These are phyloP conservation scores for Suillus fuscotomentosus DNA, from an alignment of 768 basidiomycete species.

Conservation along the genomic window DNA sequence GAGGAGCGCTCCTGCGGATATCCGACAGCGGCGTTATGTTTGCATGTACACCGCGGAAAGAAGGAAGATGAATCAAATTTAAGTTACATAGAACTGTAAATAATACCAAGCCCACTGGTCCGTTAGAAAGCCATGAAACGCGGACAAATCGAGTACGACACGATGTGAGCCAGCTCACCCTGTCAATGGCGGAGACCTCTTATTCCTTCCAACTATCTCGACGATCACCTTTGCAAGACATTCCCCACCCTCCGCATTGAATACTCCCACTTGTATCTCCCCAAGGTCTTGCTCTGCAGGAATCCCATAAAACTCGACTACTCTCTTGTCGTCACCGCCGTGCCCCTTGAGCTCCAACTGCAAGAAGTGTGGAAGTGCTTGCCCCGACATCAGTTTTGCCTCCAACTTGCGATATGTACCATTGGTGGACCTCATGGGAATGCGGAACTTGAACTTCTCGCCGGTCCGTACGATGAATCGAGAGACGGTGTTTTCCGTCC, in stretches of 20 bases:
- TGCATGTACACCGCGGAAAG: neutral
- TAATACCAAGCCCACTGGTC: conserved; percentile 18
- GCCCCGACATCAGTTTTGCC: conserved; percentile 50
- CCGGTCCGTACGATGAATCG: conserved; percentile 54
- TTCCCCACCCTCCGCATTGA: conserved; percentile 43
- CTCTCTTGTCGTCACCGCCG: conserved; percentile 39
- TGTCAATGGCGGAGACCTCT: conserved; percentile 22
- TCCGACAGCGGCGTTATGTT: neutral
- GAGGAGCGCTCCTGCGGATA: neutral
- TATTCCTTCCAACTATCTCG: conserved; percentile 48
- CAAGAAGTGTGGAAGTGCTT: conserved; percentile 54
- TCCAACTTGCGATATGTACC: conserved; percentile 38
- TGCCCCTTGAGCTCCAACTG: conserved; percentile 46
- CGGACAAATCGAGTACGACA: neutral
- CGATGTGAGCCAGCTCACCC: conserved; percentile 26
- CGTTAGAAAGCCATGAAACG: conserved; percentile 4
- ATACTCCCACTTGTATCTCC: conserved; percentile 54
- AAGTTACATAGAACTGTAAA: conserved; percentile 20
- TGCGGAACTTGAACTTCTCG: conserved; percentile 58
- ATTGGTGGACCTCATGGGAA: conserved; percentile 37
- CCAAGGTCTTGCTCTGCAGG: conserved; percentile 52
- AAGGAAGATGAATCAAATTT: conserved; percentile 7
- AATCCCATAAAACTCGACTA: conserved; percentile 56
- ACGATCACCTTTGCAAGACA: conserved; percentile 56
- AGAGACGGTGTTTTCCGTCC: conserved; percentile 22